Percentiles rank a stretch among this genome's conserved stretches.
Conservation (phyloP, 768 basidiomycete species). For the Neoboletus brunneissimus region DNA sequence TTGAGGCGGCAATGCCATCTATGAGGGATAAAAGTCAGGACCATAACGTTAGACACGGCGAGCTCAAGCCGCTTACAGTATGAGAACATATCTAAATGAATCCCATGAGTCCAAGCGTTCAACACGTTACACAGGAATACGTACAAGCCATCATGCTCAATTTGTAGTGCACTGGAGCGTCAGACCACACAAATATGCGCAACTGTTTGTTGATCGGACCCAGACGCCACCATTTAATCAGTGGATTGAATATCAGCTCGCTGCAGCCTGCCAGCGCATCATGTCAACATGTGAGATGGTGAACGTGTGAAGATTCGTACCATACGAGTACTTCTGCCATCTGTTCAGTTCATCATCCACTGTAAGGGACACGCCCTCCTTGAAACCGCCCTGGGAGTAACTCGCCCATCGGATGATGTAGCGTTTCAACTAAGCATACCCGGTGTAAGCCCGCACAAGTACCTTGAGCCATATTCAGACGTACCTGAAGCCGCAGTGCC, state of each 20-base stretch:
- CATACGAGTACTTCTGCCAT: slow-evolving; percentile 90
- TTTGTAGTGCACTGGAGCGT: slow-evolving; percentile 79
- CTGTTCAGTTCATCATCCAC: slow-evolving; percentile 91
- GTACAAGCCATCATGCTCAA: slow-evolving; percentile 55
- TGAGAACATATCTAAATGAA: slow-evolving; percentile 45
- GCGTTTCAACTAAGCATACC: slow-evolving; percentile 14
- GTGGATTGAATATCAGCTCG: slow-evolving; percentile 81
- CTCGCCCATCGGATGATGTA: slow-evolving; percentile 61
- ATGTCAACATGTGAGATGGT: slow-evolving; percentile 32
- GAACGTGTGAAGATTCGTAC: slow-evolving; percentile 39
- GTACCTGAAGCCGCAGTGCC: slow-evolving; percentile 52
- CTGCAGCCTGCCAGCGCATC: slow-evolving; percentile 21
- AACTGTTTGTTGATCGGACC: slow-evolving; percentile 86
- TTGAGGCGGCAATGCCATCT: slow-evolving; percentile 62
- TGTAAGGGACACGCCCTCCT: slow-evolving; percentile 92
- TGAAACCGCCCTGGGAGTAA: slow-evolving; percentile 83
- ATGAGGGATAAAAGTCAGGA: background rate
- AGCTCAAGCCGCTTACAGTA: slow-evolving; percentile 39
- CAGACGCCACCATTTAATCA: slow-evolving; percentile 69
- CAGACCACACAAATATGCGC: slow-evolving; percentile 74
- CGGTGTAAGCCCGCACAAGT: background rate
- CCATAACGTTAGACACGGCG: slow-evolving; percentile 1
- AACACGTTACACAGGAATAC: slow-evolving; percentile 10
- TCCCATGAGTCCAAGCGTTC: slow-evolving; percentile 2
- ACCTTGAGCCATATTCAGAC: background rate